Evolutionary conservation across 768 basidiomycete species (phyloP).

Genomic region (Lactifluus volemus): DNA sequence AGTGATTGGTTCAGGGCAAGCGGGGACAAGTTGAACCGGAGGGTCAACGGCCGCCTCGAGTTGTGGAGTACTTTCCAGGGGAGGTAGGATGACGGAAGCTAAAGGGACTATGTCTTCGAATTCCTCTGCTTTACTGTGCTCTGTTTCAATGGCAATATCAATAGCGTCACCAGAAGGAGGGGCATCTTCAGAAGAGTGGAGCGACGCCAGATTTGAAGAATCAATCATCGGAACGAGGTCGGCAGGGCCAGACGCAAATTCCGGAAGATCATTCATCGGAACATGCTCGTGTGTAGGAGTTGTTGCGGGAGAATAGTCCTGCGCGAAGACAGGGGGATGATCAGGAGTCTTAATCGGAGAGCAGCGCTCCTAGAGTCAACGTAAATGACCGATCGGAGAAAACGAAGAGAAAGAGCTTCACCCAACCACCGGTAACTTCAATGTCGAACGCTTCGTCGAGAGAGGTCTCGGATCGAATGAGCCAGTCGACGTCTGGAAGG

Average conservation of each 20-base stretch:
- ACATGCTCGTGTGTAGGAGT: background rate
- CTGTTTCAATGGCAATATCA: background rate
- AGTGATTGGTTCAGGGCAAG: background rate
- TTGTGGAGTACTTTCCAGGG: background rate
- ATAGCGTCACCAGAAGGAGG: background rate
- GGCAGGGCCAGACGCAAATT: background rate
- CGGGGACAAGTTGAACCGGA: background rate
- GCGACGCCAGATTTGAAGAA: background rate
- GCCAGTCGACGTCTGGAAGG: constrained; percentile 12
- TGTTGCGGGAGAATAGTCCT: background rate
- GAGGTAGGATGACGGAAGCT: background rate
- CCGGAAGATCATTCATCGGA: background rate
- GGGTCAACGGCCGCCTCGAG: background rate
- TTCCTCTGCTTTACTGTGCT: background rate
- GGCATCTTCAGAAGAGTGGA: background rate
- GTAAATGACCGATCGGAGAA: background rate
- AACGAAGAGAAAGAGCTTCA: background rate
- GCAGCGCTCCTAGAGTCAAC: constrained; percentile 5
- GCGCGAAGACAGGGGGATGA: background rate
- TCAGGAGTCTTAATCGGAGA: background rate
- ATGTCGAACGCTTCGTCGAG: constrained; percentile 12
- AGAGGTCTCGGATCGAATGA: constrained; percentile 15
- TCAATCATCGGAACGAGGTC: background rate
- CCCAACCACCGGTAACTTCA: constrained; percentile 17
- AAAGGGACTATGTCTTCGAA: background rate